These are phyloP conservation scores for Myrica gale DNA, from an alignment of 306 rosid species.

Conservation along the genomic window DNA sequence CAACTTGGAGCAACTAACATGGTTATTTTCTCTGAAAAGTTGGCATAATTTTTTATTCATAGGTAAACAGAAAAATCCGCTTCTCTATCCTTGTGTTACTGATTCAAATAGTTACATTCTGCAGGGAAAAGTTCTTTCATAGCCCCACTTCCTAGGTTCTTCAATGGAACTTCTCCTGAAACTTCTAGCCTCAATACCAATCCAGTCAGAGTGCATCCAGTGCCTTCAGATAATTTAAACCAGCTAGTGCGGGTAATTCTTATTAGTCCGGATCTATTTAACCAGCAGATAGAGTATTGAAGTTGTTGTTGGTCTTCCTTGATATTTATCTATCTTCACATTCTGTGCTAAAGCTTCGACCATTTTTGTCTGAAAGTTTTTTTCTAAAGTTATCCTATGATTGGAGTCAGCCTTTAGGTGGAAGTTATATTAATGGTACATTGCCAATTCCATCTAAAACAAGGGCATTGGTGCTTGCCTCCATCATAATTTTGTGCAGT, in stretches of 20 bases:
- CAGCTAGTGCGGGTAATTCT: constrained; percentile 50
- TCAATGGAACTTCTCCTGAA: constrained; percentile 42
- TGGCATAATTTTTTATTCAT: not conserved
- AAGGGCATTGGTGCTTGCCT: not conserved
- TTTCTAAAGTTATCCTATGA: not conserved
- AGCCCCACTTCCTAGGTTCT: constrained; percentile 54
- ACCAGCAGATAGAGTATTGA: constrained; percentile 3
- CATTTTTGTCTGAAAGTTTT: not conserved
- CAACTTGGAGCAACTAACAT: not conserved
- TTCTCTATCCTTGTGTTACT: not conserved
- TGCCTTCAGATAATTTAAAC: constrained; percentile 44
- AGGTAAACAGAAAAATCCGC: not conserved
- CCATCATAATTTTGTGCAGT: not conserved
- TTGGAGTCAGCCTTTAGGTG: not conserved
- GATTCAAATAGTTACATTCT: constrained; percentile 12
- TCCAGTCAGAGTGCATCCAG: constrained; percentile 52
- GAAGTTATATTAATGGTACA: not conserved
- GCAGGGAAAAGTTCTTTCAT: constrained; percentile 64
- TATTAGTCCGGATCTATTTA: constrained; percentile 23
- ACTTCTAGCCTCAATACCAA: constrained; percentile 33
- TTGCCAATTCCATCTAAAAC: not conserved
- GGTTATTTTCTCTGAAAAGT: not conserved
- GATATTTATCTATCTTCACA: not conserved
- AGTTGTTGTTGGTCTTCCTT: constrained; percentile 8
- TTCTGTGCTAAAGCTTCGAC: not conserved